Conservation (phyloP, 148 eudicot species). For the Cornus controversa region DNA sequence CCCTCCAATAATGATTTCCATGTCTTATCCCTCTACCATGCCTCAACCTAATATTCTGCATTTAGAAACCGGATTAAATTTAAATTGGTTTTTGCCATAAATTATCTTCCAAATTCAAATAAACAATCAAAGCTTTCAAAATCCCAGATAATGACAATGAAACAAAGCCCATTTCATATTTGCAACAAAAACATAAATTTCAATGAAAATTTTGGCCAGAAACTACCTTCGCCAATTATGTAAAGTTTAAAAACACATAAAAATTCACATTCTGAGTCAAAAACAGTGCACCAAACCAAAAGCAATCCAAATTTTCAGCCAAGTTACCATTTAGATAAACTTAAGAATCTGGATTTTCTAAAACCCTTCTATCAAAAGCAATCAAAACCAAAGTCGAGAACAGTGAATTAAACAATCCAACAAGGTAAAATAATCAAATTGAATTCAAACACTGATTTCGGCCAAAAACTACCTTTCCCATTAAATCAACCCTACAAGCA, state of each 20-base stretch:
- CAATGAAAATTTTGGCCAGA: slow-evolving; percentile 1
- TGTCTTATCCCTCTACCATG: background rate
- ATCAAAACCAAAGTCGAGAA: background rate
- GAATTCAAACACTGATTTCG: background rate
- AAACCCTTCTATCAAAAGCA: too few species aligned
- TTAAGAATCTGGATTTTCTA: too few species aligned
- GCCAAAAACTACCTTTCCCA: background rate
- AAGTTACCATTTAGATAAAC: background rate
- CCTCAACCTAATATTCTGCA: background rate
- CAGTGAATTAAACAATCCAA: background rate
- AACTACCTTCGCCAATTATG: background rate
- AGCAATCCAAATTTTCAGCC: background rate
- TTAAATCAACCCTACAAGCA: background rate
- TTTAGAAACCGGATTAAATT: background rate
- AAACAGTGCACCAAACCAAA: background rate
- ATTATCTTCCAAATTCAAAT: background rate
- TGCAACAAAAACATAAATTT: background rate
- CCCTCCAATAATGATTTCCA: background rate
- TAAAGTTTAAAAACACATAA: background rate
- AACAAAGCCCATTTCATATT: background rate
- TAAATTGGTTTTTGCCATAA: background rate
- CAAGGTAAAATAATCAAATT: background rate
- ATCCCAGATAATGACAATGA: background rate
- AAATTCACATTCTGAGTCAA: background rate
- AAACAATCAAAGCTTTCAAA: background rate